These are phyloP conservation scores for Monosporascus sp. DNA, from an alignment of 2,329 filamentous ascomycete species.

Conservation along the genomic window DNA sequence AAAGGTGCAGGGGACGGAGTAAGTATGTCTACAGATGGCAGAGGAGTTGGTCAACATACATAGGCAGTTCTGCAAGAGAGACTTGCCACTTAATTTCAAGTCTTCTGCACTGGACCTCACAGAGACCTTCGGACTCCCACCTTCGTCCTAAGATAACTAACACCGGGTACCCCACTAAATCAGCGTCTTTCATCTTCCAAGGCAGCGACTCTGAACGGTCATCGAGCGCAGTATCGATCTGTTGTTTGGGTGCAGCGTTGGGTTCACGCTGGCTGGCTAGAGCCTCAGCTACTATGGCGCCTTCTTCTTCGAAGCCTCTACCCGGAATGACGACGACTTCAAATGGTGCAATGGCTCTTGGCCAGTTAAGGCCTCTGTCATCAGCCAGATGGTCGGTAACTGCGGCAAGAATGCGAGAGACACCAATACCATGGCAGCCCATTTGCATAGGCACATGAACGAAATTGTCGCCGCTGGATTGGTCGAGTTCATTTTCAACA, in stretches of 20 bases:
- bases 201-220: constrained; percentile 64
- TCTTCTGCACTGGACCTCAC: constrained; percentile 75
- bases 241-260: background rate
- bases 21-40: constrained; percentile 39
- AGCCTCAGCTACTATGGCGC: constrained; percentile 57
- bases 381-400: constrained; percentile 74
- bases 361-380: constrained; percentile 77
- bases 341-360: constrained; percentile 77
- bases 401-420: constrained; percentile 84
- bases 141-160: constrained; percentile 71
- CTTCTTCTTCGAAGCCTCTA: constrained; percentile 41
- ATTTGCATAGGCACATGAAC: constrained; percentile 66
- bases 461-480: constrained; percentile 15
- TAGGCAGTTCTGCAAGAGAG: constrained; percentile 40
- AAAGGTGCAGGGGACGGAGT: no score
- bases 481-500: constrained; percentile 6
- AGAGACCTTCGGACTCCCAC: constrained; percentile 54
- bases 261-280: constrained; percentile 32
- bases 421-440: constrained; percentile 94
- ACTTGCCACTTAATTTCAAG: constrained; percentile 59
- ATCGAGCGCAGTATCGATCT: constrained; percentile 66
- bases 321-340: constrained; percentile 63
- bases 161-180: constrained; percentile 82
- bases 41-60: constrained; percentile 43
- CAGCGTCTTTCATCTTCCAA: constrained; percentile 89